A percentile compares a stretch with the other conserved stretches of the same genome.
These are phyloP conservation scores for Penicillium salamii DNA, from an alignment of 495 filamentous ascomycete species.

Conservation along the genomic window DNA sequence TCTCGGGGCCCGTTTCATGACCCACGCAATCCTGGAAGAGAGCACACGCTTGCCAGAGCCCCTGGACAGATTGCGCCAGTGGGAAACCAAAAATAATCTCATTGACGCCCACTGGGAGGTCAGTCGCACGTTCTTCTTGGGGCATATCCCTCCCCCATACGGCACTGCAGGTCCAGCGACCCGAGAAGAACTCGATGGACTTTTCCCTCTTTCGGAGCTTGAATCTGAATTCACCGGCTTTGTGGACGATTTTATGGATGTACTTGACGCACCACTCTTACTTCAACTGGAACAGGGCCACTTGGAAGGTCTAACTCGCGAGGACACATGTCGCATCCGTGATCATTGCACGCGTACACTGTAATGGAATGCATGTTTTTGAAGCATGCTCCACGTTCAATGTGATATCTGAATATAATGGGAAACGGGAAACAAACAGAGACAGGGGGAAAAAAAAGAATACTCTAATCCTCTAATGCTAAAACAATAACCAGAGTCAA, in stretches of 20 bases:
- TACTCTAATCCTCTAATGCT: neutral
- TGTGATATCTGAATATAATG: too few species aligned
- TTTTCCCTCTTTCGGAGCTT: slow-evolving; percentile 3
- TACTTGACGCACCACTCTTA: slow-evolving; percentile 39
- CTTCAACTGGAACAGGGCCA: slow-evolving; percentile 45
- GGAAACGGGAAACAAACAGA: too few species aligned
- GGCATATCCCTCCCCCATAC: slow-evolving; percentile 9
- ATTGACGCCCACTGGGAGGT: slow-evolving; percentile 11
- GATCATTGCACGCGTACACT: neutral
- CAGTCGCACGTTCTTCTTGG: slow-evolving; percentile 10
- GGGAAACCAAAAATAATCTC: slow-evolving; percentile 13
- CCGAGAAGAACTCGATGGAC: slow-evolving; percentile 4
- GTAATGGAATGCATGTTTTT: too few species aligned
- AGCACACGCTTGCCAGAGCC: slow-evolving; percentile 20
- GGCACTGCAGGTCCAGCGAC: slow-evolving; percentile 6
- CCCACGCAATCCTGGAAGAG: slow-evolving; percentile 51
- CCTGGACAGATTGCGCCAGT: slow-evolving; percentile 26
- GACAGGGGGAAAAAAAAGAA: too few species aligned
- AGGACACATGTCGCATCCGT: slow-evolving; percentile 35
- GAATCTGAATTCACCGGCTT: slow-evolving; percentile 14
- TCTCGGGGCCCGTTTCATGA: slow-evolving; percentile 45
- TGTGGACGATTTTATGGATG: slow-evolving; percentile 29
- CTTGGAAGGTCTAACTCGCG: slow-evolving; percentile 30
- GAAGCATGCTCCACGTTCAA: too few species aligned
- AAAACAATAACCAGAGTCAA: neutral